Evolutionary conservation across 2,329 filamentous ascomycete species (phyloP), one percentile per base, ranked within the genome.

Genomic region (Dactylonectria estremocensis): DNA sequence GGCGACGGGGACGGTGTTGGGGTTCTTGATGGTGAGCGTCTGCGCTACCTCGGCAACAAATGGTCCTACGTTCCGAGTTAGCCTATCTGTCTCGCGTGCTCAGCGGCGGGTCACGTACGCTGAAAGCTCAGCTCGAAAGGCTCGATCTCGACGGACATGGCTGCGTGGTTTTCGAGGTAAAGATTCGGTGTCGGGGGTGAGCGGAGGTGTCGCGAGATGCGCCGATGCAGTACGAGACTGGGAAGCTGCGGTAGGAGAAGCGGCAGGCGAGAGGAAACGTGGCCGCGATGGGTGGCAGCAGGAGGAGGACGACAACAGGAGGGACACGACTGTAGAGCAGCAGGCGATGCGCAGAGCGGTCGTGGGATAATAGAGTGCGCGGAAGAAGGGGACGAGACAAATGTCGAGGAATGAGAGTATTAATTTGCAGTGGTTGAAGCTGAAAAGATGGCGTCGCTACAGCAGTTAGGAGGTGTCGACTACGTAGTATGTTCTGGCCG

Each of bases 81-180:
- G 65, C 67, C 64, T 68, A 66, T 50, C 16, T 52, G 55, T 65
- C 55, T 57, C 58, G 64, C 56, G 64, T 61, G 52, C 45, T 43
- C 31, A 40, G 48, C 59, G 49, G 62, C 58, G 61, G 69, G 56
- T 75, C 69, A 88, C 92, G 79, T 88, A 98, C 96, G 93, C 84
- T 91, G 92, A 86, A 99, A 99, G 85, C 91, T 93, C 80, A 99
- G 91, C 89, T 98, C 96, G 75, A 89, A 83, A 68, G 95, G 96
- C 77, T 96, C 92, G 80, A 99, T 93, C 78, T 97, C 93, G 85
- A 99, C 92, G 77, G 95, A 97, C 96, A 98, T 98, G 84, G 78
- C 88, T 83, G 67, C 50, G 66, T n/a, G 11, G 52, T 61, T 64
- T 43, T 69, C 10, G 66, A 66, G 33, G 54, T 13, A 28, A 9